Evolutionary conservation across 2,329 filamentous ascomycete genomes (phyloP).

Genomic region (Arthroderma uncinatum): DNA sequence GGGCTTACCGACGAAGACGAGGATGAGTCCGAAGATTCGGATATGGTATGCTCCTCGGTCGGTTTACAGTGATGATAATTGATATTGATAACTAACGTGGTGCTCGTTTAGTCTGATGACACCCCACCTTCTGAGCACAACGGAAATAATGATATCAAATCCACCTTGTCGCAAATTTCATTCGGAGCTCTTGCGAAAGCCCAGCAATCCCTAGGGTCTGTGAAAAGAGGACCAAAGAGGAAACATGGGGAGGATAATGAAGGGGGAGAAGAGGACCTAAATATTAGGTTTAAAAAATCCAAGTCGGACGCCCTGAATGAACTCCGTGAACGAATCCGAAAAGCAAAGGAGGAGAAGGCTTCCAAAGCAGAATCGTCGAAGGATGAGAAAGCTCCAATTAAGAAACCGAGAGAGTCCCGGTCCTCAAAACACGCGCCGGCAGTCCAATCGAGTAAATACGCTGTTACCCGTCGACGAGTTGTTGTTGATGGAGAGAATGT

Average conservation of each 20-base stretch:
- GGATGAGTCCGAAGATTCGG: slow-evolving; percentile 27
- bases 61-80: too few relatives aligned
- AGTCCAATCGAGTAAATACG: slow-evolving; percentile 68
- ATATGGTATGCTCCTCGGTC: slow-evolving; percentile 12
- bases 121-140: not conserved
- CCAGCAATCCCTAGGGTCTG: slow-evolving; percentile 53
- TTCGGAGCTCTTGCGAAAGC: slow-evolving; percentile 87
- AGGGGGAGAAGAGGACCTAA: slow-evolving; percentile 7
- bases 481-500: slow-evolving; percentile 45
- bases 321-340: slow-evolving; percentile 31
- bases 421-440: slow-evolving; percentile 78
- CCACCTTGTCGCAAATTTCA: slow-evolving; percentile 52
- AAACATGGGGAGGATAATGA: not conserved
- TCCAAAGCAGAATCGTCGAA: slow-evolving; percentile 20
- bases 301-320: slow-evolving; percentile 24
- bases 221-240: slow-evolving; percentile 14
- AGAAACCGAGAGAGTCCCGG: slow-evolving; percentile 18
- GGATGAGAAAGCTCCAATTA: slow-evolving; percentile 28
- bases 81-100: not conserved
- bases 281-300: not conserved
- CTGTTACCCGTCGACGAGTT: slow-evolving; percentile 69
- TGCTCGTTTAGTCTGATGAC: slow-evolving; percentile 11
- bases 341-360: slow-evolving; percentile 34
- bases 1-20: slow-evolving; percentile 28
- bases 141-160: slow-evolving; percentile 27